Conservation (phyloP, 106 monocot genomes). For the Narthecium ossifragum region DNA sequence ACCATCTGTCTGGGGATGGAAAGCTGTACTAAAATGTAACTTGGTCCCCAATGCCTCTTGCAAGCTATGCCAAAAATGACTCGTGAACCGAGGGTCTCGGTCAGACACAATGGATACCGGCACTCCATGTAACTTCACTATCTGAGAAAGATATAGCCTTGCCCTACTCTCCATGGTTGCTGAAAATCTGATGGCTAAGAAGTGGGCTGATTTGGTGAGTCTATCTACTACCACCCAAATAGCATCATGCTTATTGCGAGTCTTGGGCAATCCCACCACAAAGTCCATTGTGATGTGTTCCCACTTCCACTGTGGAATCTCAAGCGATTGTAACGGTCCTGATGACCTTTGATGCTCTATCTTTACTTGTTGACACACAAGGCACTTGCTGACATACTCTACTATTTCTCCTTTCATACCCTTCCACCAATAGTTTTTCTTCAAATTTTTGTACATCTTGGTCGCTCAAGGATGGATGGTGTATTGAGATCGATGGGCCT, state of each 20-base stretch:
- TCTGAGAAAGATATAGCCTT: neutral
- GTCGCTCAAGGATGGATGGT: slow-evolving; percentile 6
- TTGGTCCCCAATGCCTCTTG: neutral
- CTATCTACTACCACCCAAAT: neutral
- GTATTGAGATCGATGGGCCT: neutral
- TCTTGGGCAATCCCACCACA: neutral
- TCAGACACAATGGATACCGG: neutral
- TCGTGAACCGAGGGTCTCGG: neutral
- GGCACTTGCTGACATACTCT: neutral
- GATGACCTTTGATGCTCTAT: slow-evolving; percentile 4
- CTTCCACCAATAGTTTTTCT: slow-evolving; percentile 1
- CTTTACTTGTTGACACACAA: slow-evolving; percentile 10
- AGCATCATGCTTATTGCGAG: neutral
- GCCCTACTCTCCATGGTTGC: neutral
- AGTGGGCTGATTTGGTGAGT: neutral
- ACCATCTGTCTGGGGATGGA: neutral
- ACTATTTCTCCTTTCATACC: slow-evolving; percentile 11
- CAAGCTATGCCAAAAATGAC: neutral
- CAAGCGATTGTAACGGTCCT: neutral
- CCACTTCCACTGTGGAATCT: slow-evolving; percentile 11
- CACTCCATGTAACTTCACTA: neutral
- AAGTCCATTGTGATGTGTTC: slow-evolving; percentile 6
- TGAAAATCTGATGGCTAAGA: neutral
- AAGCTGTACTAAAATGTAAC: neutral
- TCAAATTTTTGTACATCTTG: slow-evolving; percentile 1